phyloP scores from a whole-genome alignment of 2,329 filamentous ascomycete genomes.

The Fusarium lateritium region DNA sequence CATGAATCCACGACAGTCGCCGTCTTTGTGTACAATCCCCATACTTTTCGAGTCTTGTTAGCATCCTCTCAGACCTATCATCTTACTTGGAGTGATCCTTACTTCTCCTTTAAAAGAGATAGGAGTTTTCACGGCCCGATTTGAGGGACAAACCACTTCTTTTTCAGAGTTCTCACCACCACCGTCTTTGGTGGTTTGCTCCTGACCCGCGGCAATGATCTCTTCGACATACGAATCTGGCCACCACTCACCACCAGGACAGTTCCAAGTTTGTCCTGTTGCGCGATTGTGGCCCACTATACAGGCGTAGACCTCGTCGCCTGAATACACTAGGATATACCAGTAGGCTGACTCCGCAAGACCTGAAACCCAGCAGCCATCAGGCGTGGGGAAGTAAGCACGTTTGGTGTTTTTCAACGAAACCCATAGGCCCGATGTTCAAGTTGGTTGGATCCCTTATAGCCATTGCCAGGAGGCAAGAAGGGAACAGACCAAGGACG shows the following conservation, averaged over 20 bases:
- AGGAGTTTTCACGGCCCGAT: no score
- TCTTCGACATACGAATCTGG: constrained; percentile 16
- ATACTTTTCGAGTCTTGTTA: not conserved
- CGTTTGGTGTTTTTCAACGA: no score
- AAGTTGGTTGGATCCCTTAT: constrained; percentile 2
- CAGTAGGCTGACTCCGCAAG: constrained; percentile 1
- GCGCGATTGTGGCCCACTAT: not conserved
- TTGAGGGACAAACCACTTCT: not conserved
- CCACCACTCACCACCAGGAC: constrained; percentile 12
- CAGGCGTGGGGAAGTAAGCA: not conserved
- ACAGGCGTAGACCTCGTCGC: constrained; percentile 1
- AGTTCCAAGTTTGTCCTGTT: not conserved
- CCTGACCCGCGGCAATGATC: constrained; percentile 9
- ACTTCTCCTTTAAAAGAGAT: constrained; percentile 10
- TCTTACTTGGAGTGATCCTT: not conserved
- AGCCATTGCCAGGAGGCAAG: constrained; percentile 4
- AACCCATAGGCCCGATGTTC: not conserved
- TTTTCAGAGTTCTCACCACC: not conserved
- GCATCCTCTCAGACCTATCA: not conserved
- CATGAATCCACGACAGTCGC: constrained; percentile 4
- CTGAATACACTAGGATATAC: constrained; percentile 2
- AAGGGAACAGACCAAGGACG: constrained; percentile 1
- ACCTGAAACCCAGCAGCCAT: not conserved
- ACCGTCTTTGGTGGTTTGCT: constrained; percentile 20
- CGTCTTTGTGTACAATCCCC: constrained; percentile 10